Evolutionary conservation across 179 eudicot species (phyloP).

Genomic region (Silene coronaria): DNA sequence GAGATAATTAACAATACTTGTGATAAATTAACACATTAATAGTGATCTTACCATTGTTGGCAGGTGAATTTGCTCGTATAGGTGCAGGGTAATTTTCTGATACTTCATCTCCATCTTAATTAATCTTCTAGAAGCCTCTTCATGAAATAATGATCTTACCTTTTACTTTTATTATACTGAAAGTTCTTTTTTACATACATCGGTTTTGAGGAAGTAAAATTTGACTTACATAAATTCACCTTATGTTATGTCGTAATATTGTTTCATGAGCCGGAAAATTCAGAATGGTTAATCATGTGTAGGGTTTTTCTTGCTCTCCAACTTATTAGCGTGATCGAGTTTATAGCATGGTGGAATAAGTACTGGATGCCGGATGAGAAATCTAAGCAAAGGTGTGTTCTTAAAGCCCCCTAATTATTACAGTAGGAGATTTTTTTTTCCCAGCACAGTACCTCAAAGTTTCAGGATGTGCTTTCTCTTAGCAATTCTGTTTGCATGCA

Average conservation of each 20-base stretch:
- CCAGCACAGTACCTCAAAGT: no score
- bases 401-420: not conserved
- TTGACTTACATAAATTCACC: no score
- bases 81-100: constrained; percentile 79
- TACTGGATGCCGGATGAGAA: constrained; percentile 80
- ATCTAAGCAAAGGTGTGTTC: constrained; percentile 52
- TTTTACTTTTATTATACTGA: not conserved
- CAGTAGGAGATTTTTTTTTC: no score
- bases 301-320: constrained; percentile 86
- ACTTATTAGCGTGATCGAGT: constrained; percentile 84
- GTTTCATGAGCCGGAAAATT: not conserved
- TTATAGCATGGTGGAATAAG: constrained; percentile 88
- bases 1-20: not conserved
- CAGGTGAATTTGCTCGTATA: constrained; percentile 88
- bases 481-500: not conserved
- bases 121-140: not conserved
- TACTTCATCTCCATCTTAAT: not conserved
- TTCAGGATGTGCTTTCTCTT: no score
- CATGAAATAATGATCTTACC: not conserved
- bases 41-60: constrained; percentile 13
- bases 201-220: no score
- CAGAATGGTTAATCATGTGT: constrained; percentile 12
- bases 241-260: not conserved
- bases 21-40: not conserved
- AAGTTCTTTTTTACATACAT: no score